Conservation (phyloP, 2,329 filamentous ascomycete species). For the Ceratocystis diversiconidia region DNA sequence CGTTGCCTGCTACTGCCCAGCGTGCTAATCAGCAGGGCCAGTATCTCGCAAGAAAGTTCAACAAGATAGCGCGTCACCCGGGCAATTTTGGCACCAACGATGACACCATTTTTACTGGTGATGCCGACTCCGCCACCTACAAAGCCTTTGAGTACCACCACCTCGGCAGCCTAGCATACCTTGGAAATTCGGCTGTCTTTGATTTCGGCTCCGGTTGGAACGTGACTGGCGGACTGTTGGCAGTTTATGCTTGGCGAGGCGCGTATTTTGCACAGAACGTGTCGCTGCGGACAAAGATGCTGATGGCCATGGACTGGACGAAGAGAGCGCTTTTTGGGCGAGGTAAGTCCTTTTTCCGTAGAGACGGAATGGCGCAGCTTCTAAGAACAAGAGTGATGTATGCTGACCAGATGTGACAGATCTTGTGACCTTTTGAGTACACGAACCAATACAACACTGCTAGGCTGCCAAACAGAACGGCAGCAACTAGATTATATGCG, state of each 20-base stretch:
- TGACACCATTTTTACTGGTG: constrained; percentile 76
- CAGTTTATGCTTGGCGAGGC: constrained; percentile 90
- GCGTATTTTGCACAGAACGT: constrained; percentile 98
- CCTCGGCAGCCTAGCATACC: constrained; percentile 80
- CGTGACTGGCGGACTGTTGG: constrained; percentile 70
- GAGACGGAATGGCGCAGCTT: neutral
- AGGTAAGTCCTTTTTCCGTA: constrained; percentile 47
- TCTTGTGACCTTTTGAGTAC: constrained; percentile 37
- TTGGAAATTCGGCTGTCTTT: constrained; percentile 93
- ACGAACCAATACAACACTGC: neutral
- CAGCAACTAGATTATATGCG: neutral
- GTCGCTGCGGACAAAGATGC: constrained; percentile 70
- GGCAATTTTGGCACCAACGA: constrained; percentile 48
- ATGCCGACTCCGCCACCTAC: constrained; percentile 83
- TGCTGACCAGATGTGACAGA: constrained; percentile 25
- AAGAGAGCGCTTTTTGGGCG: constrained; percentile 90
- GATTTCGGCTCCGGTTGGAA: constrained; percentile 63
- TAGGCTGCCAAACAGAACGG: neutral
- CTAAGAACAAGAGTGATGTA: neutral
- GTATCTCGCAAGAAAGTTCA: constrained; percentile 88
- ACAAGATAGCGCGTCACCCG: constrained; percentile 67
- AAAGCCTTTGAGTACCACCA: constrained; percentile 91
- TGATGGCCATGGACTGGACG: constrained; percentile 98
- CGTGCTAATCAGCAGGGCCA: constrained; percentile 89
- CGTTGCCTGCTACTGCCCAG: constrained; percentile 86